Base-by-base conservation (phyloP, 768 basidiomycete genomes). In the Suillus ampliporus region DNA sequence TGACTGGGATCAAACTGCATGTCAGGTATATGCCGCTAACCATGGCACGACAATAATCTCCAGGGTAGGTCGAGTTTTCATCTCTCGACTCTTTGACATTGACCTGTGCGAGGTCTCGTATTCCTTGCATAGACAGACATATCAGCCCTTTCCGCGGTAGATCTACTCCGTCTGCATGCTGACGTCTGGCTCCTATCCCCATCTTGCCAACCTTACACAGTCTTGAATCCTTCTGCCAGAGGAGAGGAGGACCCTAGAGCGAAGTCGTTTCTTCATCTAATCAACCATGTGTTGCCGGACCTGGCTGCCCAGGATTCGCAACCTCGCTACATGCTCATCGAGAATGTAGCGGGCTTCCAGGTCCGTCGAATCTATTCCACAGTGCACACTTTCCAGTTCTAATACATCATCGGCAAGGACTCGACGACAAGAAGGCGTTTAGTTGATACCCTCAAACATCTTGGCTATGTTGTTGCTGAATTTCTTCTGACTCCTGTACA, bases 301-400 rank as follows among this genome's bases (percentile, higher is more conserved):
- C 72, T 94, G 57, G 83, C 78, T 10, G 61, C 65, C 5, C 70
- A 68, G 10, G 68, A 77, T 40, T 74, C 73, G 5, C 84, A 86
- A 60, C 92, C 92, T 5, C 76, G 74, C 4, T 83, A 82, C 62
- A 69, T 94, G 11, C 80, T 94, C 13, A 78, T 94, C 10, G 92
- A 94, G 71, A 94, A 94, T 67, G 92, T 94, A 4, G 90, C 87
- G 11, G 91, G 91, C 9, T 94, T 94, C 67, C 90, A 92, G 86
- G 92, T 91, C 71, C 68, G 73, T 74, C 53, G 44, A 37, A 28
- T 66, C 62, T 61, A 58, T 56, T 61, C 14, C 57, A 21, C 57
- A 23, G 26, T 14, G 52, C 15, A 26, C 13, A 62, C 53, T 9
- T 26, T 51, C 41, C 41, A 40, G 35, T 35, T 13, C 48, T 69